These are phyloP conservation scores for Teunomyces pallodes DNA, from an alignment of 805 yeast genomes.

Conservation along the genomic window DNA sequence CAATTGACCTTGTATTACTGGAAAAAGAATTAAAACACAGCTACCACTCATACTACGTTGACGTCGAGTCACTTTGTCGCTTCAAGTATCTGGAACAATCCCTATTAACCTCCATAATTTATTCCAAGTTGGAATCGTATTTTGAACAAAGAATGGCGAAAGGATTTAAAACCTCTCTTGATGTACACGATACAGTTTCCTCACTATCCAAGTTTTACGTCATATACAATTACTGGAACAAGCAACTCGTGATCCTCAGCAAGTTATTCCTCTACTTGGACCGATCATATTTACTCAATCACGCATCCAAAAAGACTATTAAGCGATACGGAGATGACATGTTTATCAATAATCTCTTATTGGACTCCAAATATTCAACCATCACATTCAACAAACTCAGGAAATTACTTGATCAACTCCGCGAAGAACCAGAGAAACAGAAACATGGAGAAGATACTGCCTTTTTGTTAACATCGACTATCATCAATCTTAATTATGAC, in stretches of 20 bases:
- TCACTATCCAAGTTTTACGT: background rate
- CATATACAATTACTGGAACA: constrained; percentile 22
- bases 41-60: constrained; percentile 23
- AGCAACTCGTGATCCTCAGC: constrained; percentile 19
- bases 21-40: constrained; percentile 16
- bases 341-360: constrained; percentile 16
- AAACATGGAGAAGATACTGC: constrained; percentile 4
- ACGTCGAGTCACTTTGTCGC: constrained; percentile 32
- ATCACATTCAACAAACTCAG: constrained; percentile 11
- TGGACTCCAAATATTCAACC: constrained; percentile 1
- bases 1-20: constrained; percentile 18
- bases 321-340: constrained; percentile 21
- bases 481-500: constrained; percentile 20
- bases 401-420: constrained; percentile 7
- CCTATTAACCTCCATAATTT: constrained; percentile 19
- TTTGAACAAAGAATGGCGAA: constrained; percentile 6
- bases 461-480: constrained; percentile 14
- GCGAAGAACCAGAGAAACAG: constrained; percentile 8
- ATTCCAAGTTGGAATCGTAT: constrained; percentile 17
- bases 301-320: constrained; percentile 27
- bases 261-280: constrained; percentile 37
- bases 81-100: constrained; percentile 33
- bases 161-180: constrained; percentile 5
- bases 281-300: constrained; percentile 31
- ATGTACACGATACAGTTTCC: background rate